These are phyloP conservation scores for Paraconiothyrium brasiliense DNA, from an alignment of 2,329 filamentous ascomycete species.

Conservation along the genomic window DNA sequence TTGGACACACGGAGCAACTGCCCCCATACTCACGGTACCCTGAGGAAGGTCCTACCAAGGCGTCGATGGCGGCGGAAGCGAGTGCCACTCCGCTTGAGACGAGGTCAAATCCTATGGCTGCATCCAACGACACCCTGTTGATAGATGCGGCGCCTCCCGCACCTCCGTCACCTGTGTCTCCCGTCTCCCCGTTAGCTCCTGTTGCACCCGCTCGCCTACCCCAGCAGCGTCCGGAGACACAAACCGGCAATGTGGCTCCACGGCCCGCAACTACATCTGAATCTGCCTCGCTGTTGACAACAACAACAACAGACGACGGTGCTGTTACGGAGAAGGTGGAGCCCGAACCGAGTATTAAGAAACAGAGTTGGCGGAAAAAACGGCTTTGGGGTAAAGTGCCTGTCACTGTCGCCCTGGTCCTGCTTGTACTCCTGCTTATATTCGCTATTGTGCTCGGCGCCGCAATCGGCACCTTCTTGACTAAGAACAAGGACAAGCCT, in stretches of 20 bases:
- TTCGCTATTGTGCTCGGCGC: constrained; percentile 61
- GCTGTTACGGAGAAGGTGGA: constrained; percentile 42
- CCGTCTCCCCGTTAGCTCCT: constrained; percentile 32
- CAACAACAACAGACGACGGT: constrained; percentile 29
- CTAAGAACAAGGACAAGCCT: constrained; percentile 46
- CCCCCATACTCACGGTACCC: constrained; percentile 93
- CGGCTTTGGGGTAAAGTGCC: constrained; percentile 60
- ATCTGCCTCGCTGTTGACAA: constrained; percentile 37
- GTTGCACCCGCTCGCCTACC: constrained; percentile 41
- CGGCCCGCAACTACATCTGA: constrained; percentile 40
- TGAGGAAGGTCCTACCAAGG: constrained; percentile 73
- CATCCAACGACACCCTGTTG: constrained; percentile 36
- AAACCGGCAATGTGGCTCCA: constrained; percentile 36
- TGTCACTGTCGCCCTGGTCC: constrained; percentile 60
- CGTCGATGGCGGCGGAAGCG: constrained; percentile 50
- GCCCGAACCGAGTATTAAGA: constrained; percentile 30
- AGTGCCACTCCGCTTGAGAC: constrained; percentile 42
- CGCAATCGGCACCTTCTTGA: constrained; percentile 63
- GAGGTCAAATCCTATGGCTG: constrained; percentile 27
- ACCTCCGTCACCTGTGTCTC: constrained; percentile 33
- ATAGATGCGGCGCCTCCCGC: constrained; percentile 18
- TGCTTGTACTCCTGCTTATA: constrained; percentile 57
- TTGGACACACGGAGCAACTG: constrained; percentile 89
- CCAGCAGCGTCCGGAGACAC: constrained; percentile 43
- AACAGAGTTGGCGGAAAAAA: constrained; percentile 52